Evolutionary conservation across 495 filamentous ascomycete genomes (phyloP), one percentile per base, ranked within the genome.

Genomic region (Neurospora intermedia): DNA sequence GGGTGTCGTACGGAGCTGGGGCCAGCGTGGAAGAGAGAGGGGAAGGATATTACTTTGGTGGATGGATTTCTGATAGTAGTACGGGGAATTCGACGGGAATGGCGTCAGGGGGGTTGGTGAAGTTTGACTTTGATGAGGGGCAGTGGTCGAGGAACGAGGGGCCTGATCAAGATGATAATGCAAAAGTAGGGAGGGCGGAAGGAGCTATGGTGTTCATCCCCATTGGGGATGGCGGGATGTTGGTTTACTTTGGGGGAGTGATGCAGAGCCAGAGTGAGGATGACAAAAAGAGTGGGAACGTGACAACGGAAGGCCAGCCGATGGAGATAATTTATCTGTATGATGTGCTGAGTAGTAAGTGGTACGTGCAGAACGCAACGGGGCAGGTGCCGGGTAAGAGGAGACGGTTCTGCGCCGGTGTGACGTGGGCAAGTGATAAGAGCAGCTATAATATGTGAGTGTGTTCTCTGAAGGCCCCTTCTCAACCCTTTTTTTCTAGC

Each of bases 391-490:
- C 88, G 5, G 75, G 76, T 41, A 72, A 78, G 43, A 79, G 88
- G 6, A 74, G 87, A 43, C 81, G 84, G 41, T 89, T 89, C 74
- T 90, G 88, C 76, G 84, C 84, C 6, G 88, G 85, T 8, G 83
- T 81, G 10, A 84, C 83, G 13, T 87, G 85, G 80, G 81, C 88
- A 1, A 73, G 80, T n/a, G 88, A 89, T 75, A 79, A 83, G 48
- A 87, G 87, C 18, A 87, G 79, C 72, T 83, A 85, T 72, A 89
- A 89, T 73, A 87, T 89, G 85, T 88, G 75, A 72, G 85, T 76
- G 38, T 23, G 13, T 41, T 27, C 6, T 31, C 23, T 27, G 23
- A 16, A 31, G 15, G 3, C 11, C 69, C 40, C 10, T 43, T 23
- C 16, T 11, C 41, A 27, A 69, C 6, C 69, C 6, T 15, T 18